Evolutionary conservation across 2,329 filamentous ascomycete genomes (phyloP).

Genomic region (Neophaeococcomyces aloes): DNA sequence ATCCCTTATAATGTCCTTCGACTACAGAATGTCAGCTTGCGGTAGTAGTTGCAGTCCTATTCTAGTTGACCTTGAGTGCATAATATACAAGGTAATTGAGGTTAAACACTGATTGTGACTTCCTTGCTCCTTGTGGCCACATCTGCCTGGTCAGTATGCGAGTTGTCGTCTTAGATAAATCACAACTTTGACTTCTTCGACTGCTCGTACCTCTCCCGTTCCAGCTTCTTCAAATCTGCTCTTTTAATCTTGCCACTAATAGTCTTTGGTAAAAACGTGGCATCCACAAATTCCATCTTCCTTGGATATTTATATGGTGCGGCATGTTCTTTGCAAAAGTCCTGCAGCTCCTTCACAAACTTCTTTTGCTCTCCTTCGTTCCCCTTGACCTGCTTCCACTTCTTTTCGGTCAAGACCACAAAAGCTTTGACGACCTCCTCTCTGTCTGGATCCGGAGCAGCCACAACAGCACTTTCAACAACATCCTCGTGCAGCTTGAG

Average conservation of each 20-base stretch:
- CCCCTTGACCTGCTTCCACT: not conserved
- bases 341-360: conserved; percentile 29
- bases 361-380: conserved; percentile 13
- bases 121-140: no score
- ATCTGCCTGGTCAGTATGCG: no score
- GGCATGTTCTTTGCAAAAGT: conserved; percentile 32
- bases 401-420: conserved; percentile 25
- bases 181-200: conserved; percentile 12
- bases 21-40: no score
- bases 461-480: conserved; percentile 32
- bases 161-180: not conserved
- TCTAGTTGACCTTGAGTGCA: no score
- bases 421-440: conserved; percentile 35
- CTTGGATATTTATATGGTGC: conserved; percentile 35
- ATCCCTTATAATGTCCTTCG: no score
- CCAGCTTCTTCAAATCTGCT: conserved; percentile 29
- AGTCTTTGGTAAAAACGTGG: conserved; percentile 31
- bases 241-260: conserved; percentile 30
- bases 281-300: conserved; percentile 31
- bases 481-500: conserved; percentile 32
- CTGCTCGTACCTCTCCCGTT: conserved; percentile 23
- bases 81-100: no score
- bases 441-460: conserved; percentile 28
- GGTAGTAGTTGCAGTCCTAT: no score
- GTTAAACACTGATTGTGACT: no score